phyloP scores from a whole-genome alignment of 2,329 filamentous ascomycete species.

The Colletotrichum sp. region DNA sequence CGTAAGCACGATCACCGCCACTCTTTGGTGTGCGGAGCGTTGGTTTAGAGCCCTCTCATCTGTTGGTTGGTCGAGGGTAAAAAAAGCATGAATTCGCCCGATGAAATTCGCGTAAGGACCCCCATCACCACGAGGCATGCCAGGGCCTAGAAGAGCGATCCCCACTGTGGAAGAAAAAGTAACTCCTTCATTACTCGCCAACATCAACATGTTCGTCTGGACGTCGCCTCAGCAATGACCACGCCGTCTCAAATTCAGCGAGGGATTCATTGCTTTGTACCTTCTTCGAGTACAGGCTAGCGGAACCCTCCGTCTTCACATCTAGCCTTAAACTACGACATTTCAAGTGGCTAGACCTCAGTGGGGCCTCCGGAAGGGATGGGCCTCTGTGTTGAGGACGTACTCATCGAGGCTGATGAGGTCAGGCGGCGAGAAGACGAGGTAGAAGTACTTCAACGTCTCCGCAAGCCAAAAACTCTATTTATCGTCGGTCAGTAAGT shows the following conservation, averaged over 20 bases:
- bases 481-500: background rate
- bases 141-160: background rate
- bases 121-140: background rate
- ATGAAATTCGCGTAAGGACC: background rate
- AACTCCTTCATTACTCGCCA: background rate
- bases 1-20: background rate
- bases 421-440: slow-evolving; percentile 70
- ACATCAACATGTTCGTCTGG: background rate
- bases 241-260: background rate
- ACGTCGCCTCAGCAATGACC: background rate
- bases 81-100: background rate
- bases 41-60: background rate
- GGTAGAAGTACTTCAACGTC: slow-evolving; percentile 78
- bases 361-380: slow-evolving; percentile 39
- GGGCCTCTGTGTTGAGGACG: slow-evolving; percentile 63
- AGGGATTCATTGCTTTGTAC: background rate
- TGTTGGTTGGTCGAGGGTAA: background rate
- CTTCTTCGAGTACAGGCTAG: background rate
- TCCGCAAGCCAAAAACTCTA: slow-evolving; percentile 77
- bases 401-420: slow-evolving; percentile 71
- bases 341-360: background rate
- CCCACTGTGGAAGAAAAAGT: background rate
- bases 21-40: too few relatives aligned
- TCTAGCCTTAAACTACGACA: background rate
- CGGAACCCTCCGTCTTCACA: background rate